These are phyloP conservation scores for Cyanodermella asteris DNA, from an alignment of 2,329 filamentous ascomycete species.

Conservation along the genomic window DNA sequence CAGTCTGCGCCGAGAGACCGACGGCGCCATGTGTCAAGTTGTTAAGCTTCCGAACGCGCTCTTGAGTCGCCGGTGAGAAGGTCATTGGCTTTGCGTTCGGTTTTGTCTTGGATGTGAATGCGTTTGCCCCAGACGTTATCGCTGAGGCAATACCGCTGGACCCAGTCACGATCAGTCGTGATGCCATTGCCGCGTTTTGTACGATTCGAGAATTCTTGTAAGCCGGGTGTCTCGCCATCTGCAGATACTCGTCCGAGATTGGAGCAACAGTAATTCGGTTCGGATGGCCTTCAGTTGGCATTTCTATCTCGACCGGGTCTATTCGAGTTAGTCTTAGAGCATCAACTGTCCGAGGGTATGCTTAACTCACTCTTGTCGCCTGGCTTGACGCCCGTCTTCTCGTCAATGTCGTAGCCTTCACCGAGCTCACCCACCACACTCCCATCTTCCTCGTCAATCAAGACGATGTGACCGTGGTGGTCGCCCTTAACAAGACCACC, in stretches of 20 bases:
- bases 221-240: conserved; percentile 65
- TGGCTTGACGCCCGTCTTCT: conserved; percentile 51
- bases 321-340: conserved; percentile 5
- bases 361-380: conserved; percentile 64
- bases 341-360: background rate
- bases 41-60: conserved; percentile 71
- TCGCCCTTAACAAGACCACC: conserved; percentile 15
- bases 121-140: conserved; percentile 55
- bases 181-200: conserved; percentile 67
- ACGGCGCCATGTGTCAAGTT: conserved; percentile 64
- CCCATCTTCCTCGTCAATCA: conserved; percentile 89
- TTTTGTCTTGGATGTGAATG: conserved; percentile 58
- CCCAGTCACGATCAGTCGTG: conserved; percentile 75
- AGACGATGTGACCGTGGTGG: conserved; percentile 57
- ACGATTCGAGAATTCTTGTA: conserved; percentile 77
- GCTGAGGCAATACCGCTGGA: conserved; percentile 60
- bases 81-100: conserved; percentile 62
- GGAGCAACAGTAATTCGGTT: conserved; percentile 26
- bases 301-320: conserved; percentile 27
- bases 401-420: conserved; percentile 59
- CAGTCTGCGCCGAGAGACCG: conserved; percentile 61
- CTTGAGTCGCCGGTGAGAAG: conserved; percentile 68
- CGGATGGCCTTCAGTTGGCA: conserved; percentile 23
- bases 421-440: conserved; percentile 83
- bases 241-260: conserved; percentile 39